Percentiles rank a stretch among this genome's conserved stretches.
These are phyloP conservation scores for Rubus parviflorus DNA, from an alignment of 306 rosid species.

Conservation along the genomic window DNA sequence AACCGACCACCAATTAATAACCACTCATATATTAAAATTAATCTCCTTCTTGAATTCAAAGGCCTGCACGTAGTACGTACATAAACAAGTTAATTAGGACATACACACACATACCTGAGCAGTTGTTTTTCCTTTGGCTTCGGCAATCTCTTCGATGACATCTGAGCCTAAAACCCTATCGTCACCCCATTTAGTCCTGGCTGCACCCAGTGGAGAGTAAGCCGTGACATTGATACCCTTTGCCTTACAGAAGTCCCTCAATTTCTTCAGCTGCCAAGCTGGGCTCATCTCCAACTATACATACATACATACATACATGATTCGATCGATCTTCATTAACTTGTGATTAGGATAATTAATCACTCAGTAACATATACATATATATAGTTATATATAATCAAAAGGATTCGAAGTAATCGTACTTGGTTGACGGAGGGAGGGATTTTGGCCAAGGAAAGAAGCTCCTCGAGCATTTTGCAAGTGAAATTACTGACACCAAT, in stretches of 20 bases:
- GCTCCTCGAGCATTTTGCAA: conserved; percentile 50
- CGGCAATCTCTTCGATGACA: conserved; percentile 37
- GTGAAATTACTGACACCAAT: conserved; percentile 91
- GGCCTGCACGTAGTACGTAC: too few species aligned
- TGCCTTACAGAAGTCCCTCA: conserved; percentile 39
- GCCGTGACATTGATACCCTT: conserved; percentile 53
- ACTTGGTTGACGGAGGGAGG: conserved; percentile 78
- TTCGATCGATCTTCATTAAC: too few species aligned
- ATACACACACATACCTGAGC: conserved; percentile 65
- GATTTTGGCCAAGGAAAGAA: conserved; percentile 58
- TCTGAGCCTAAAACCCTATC: conserved; percentile 30
- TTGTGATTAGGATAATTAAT: background rate
- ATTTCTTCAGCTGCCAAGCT: conserved; percentile 45
- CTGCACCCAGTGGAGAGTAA: conserved; percentile 48
- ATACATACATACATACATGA: background rate
- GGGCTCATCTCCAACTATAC: conserved; percentile 57
- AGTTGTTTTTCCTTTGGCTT: conserved; percentile 37
- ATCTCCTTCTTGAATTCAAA: too few species aligned
- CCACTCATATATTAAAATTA: too few species aligned
- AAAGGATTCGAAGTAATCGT: background rate
- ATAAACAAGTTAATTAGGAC: too few species aligned
- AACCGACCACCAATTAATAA: background rate
- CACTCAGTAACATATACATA: background rate
- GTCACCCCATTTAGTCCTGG: conserved; percentile 35
- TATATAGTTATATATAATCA: too few species aligned